Conservation (phyloP, 1,284 basidiomycete species). For the Ceratorhiza oryzae-sativae region DNA sequence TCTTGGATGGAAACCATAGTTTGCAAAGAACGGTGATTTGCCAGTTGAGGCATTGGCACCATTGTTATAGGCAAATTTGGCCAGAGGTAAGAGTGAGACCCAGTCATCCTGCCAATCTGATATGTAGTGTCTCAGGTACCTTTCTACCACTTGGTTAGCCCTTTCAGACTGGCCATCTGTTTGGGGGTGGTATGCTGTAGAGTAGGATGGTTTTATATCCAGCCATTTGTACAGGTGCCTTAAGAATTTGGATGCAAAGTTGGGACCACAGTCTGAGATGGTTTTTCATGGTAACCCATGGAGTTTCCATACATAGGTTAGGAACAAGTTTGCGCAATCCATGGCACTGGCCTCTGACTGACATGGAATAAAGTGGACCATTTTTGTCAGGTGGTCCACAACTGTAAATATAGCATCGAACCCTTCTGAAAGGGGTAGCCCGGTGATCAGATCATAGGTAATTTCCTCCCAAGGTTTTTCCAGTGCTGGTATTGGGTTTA, state of each 20-base stretch:
- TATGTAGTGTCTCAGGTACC: slow-evolving; percentile 41
- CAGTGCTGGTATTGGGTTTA: slow-evolving; percentile 43
- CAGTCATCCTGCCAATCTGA: slow-evolving; percentile 44
- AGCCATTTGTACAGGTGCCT: slow-evolving; percentile 37
- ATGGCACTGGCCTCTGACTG: slow-evolving; percentile 38
- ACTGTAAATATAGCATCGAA: slow-evolving; percentile 50
- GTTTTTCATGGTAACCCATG: slow-evolving; percentile 44
- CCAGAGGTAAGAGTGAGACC: slow-evolving; percentile 41
- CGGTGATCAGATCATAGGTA: slow-evolving; percentile 50
- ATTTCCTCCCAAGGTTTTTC: slow-evolving; percentile 47
- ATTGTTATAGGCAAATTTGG: slow-evolving; percentile 44
- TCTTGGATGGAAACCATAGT: too few species aligned
- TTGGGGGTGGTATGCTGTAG: slow-evolving; percentile 49
- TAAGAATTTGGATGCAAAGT: slow-evolving; percentile 46
- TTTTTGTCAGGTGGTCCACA: slow-evolving; percentile 50
- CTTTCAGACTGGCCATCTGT: slow-evolving; percentile 51
- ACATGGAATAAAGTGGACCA: slow-evolving; percentile 47
- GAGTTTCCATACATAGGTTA: slow-evolving; percentile 5
- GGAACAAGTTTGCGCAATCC: neutral
- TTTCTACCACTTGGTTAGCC: slow-evolving; percentile 48
- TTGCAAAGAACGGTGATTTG: slow-evolving; percentile 45
- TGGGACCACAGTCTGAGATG: slow-evolving; percentile 45
- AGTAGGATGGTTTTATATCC: slow-evolving; percentile 40
- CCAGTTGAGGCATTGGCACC: slow-evolving; percentile 31
- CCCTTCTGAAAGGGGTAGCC: slow-evolving; percentile 47